Conservation (phyloP, 257 asterid genomes). For the Penstemon eatonii region DNA sequence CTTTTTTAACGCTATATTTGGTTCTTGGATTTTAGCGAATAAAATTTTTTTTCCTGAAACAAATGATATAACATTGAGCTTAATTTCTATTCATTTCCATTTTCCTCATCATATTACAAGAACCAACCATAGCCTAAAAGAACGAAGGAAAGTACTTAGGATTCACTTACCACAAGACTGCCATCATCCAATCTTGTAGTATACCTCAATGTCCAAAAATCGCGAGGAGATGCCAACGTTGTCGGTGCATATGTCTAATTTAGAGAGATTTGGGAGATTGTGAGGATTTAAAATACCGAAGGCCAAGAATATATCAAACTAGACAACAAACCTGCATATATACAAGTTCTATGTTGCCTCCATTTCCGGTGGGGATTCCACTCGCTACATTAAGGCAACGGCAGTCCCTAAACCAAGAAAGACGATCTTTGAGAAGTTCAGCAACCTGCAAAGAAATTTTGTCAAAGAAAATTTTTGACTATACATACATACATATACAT, state of each 20-base stretch:
- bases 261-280: conserved; percentile 6
- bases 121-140: too few species aligned
- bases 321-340: conserved; percentile 70
- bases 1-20: too few species aligned
- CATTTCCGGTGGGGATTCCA: conserved; percentile 81
- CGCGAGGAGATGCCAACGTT: conserved; percentile 90
- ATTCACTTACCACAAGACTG: conserved; percentile 75
- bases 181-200: conserved; percentile 86
- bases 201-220: conserved; percentile 90
- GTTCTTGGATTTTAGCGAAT: too few species aligned
- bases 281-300: neutral
- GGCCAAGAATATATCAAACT: neutral
- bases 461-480: neutral
- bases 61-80: too few species aligned
- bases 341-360: conserved; percentile 86
- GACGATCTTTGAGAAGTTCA: conserved; percentile 94
- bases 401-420: conserved; percentile 91
- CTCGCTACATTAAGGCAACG: conserved; percentile 76
- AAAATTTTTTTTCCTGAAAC: too few species aligned
- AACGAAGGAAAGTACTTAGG: neutral
- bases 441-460: conserved; percentile 57
- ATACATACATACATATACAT: neutral
- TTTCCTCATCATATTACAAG: too few species aligned
- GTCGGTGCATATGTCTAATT: conserved; percentile 90
- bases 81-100: too few species aligned